Percentiles rank a stretch among this genome's conserved stretches.
Conservation (phyloP, 495 filamentous ascomycete genomes). For the Oleoguttula mirabilis region DNA sequence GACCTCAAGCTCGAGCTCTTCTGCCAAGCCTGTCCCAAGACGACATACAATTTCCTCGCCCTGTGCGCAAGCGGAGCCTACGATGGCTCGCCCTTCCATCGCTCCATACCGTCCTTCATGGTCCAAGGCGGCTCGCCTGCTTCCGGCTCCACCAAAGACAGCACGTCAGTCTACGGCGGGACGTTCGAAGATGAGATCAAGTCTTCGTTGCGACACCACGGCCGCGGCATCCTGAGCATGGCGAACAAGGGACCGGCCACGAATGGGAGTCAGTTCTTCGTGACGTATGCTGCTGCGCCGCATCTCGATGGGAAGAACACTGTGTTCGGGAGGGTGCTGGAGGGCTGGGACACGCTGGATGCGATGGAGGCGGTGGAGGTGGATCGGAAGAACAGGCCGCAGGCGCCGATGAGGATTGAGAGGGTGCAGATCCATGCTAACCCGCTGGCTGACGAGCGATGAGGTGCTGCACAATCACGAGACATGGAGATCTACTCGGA, state of each 20-base stretch:
- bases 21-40: conserved; percentile 87
- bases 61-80: conserved; percentile 86
- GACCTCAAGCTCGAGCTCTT: conserved; percentile 94
- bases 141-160: conserved; percentile 41
- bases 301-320: conserved; percentile 95
- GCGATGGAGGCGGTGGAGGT: conserved; percentile 64
- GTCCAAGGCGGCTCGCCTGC: conserved; percentile 77
- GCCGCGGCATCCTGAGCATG: conserved; percentile 82
- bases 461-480: no score
- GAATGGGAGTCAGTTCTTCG: conserved; percentile 93
- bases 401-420: conserved; percentile 56
- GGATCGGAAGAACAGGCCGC: conserved; percentile 84
- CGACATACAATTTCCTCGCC: conserved; percentile 90
- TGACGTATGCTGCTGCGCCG: conserved; percentile 70
- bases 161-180: conserved; percentile 67
- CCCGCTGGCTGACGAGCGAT: conserved; percentile 52
- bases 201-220: conserved; percentile 71
- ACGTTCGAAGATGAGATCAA: conserved; percentile 89
- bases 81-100: conserved; percentile 80
- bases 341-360: conserved; percentile 56
- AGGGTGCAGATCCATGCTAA: conserved; percentile 86
- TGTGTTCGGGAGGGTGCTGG: conserved; percentile 76
- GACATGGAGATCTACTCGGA: no score
- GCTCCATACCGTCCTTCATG: conserved; percentile 79
- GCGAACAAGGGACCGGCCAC: conserved; percentile 73